Base-by-base conservation (phyloP, 495 filamentous ascomycete species). In the Xanthoparmelia taractica region DNA sequence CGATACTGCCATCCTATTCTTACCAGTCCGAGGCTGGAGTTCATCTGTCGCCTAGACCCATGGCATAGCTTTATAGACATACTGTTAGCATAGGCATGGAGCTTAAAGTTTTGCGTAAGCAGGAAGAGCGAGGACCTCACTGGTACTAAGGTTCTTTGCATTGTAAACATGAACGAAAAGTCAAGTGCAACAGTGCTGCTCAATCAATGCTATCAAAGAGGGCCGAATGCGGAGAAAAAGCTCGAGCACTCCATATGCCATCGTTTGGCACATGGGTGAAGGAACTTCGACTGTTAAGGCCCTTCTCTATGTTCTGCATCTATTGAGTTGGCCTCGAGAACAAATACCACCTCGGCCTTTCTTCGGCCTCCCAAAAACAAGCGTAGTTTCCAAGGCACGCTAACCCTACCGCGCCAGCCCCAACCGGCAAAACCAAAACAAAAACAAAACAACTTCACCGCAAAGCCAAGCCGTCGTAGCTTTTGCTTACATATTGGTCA, bases 1-100 rank as follows among this genome's bases (percentile, higher is more conserved):
- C 67, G 59, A 25, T 59, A 63, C 29, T 66, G 69, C 67, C 64
- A 67, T 60, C 58, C 61, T 58, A 63, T 65, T 55, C 47, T 63
- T 38, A 65, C 59, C 23, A 63, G 61, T 6, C 61, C 41, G 23
- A 65, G 67, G 55, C 59, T 64, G 52, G 34, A 50, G 38, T 63
- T 64, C 31, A 13, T 34, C 41, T 37, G 54, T 17, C 31, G 37
- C 31, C 33, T 54, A 37, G 41, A 63, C 48, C 33, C 29, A 37
- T 33, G 63, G 57, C 20, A 60, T 3, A 31, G 45, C 60, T 61
- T 25, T 38, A 29, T 12, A 50, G 33, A n/a, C 4, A 55, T 25
- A 8, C n/a, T 34, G 12, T 55, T 10, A 60, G 63, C 37, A 45
- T 8, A 27, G 6, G 13, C 6, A 48, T 27, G 29, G 12, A 20